Base-by-base conservation (phyloP, 2,329 filamentous ascomycete genomes). In the Verticillium longisporum region DNA sequence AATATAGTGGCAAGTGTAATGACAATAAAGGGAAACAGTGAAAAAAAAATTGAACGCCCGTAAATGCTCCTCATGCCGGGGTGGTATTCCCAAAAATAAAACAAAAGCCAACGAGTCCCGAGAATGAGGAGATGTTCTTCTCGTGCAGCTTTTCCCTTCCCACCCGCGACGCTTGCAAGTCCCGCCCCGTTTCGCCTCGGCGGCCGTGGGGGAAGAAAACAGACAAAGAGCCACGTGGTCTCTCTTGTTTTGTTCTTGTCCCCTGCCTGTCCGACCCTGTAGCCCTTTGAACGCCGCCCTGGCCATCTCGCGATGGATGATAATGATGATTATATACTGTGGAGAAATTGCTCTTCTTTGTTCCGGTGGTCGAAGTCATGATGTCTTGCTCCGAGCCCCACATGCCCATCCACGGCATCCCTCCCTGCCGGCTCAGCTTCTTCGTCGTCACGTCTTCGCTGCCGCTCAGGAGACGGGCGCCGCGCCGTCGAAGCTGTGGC, bases 391-490 rank as follows among this genome's bases (percentile, higher is more conserved):
- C 38, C 38, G 11, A 38, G 36, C 7, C 38, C 15, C 38, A n/a
- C 15, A 7, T 26, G 26, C 26, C 26, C 26, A 26, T 3, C 26
- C 26, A 26, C 26, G 26, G 26, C 26, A 26, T 2, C 26, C 26
- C 26, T 26, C 26, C 26, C 26, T 26, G 26, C 26, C 26, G n/a
- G 26, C 26, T n/a, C n/a, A n/a, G n/a, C n/a, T 31, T 55, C 26
- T 21, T 26, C 50, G 13, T 21, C 11, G 50, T 13, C 50, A 26
- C 26, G 7, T 55, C n/a, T 21, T 13, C 50, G n/a, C 50, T 4
- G n/a, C 14, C 11, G 31, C n/a, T 58, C 56, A 32, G 13, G 21
- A 41, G 70, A 54, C 68, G 68, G 62, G 69, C 73, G 68, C 75
- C n/a, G n/a, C 75, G 62, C 71, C 72, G n/a, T n/a, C n/a, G n/a